These are phyloP conservation scores for Staphylotrichum longicolle DNA, from an alignment of 495 filamentous ascomycete genomes.

Conservation along the genomic window DNA sequence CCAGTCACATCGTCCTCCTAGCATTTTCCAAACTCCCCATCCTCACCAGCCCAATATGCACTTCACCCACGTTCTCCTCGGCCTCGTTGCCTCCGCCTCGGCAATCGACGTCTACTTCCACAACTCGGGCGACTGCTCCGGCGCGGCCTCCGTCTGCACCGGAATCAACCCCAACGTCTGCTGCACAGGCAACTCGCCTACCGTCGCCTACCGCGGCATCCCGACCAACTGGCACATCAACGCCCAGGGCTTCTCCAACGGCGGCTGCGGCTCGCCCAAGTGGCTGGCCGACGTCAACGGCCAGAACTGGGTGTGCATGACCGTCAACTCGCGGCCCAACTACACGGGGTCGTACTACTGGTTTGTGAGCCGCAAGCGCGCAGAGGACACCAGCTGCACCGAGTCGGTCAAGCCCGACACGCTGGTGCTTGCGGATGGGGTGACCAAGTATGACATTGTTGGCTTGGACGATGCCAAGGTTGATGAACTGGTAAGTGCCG, in stretches of 20 bases:
- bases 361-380: constrained; percentile 9
- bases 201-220: constrained; percentile 4
- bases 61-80: constrained; percentile 5
- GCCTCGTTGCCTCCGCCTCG: constrained; percentile 7
- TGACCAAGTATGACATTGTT: constrained; percentile 16
- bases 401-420: constrained; percentile 14
- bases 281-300: neutral
- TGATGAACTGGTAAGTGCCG: constrained; percentile 7
- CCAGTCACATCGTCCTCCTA: neutral
- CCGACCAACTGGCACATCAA: constrained; percentile 13
- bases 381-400: constrained; percentile 1
- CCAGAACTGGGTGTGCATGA: neutral
- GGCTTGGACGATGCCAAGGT: constrained; percentile 17
- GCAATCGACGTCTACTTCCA: constrained; percentile 15
- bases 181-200: constrained; percentile 9
- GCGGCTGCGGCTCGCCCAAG: constrained; percentile 2
- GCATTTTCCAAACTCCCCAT: neutral
- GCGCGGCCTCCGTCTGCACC: constrained; percentile 7
- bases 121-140: neutral
- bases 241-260: constrained; percentile 10
- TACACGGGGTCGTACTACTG: constrained; percentile 10
- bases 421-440: constrained; percentile 14
- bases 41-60: neutral
- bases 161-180: constrained; percentile 10
- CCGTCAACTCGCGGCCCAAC: neutral